Base-by-base conservation (phyloP, 805 yeast species). In the Hanseniaspora pseudoguilliermondii region DNA sequence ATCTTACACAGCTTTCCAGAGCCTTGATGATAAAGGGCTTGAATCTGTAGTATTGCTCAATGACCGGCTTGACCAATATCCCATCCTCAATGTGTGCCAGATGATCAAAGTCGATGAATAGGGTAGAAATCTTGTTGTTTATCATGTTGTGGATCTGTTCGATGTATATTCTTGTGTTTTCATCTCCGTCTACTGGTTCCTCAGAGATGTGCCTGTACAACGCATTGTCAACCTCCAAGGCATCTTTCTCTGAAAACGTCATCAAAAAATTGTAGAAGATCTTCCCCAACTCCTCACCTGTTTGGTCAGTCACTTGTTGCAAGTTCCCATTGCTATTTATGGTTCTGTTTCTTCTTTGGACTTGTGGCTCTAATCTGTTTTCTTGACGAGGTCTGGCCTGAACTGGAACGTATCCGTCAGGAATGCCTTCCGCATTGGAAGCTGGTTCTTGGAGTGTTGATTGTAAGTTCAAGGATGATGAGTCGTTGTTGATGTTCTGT, bases 201-300 rank as follows among this genome's bases (percentile, higher is more conserved):
- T 71, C 54, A 54, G 59, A 46, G 57, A 60, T 1, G 18, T 47
- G n/a, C 6, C n/a, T 49, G 36, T 66, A 69, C 21, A 64, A 64
- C 23, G 66, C 71, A 18, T 66, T 66, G 21, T 71, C 66, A 21
- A 36, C 40, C 6, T 47, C 42, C 11, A 42, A 3, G 71, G 55
- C 48, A 21, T 51, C 55, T n/a, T 39, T 41, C 18, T 44, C 27
- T n/a, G 48, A 71, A 64, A 74, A 91, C 35, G 79, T 84, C 64
- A 82, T 85, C 56, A 91, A 70, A 64, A 91, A 91, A 60, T 77
- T 80, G 67, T 90, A 96, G 67, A 93, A 91, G 16, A 90, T 82
- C 68, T 88, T 96, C 46, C 91, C 79, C 18, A 93, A 97, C 62
- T 87, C 87, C 66, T 90, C 97, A 58, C 96, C 97, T 3, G 96